Conservation (phyloP, 257 asterid species). For the Paraleonurus japonicus region DNA sequence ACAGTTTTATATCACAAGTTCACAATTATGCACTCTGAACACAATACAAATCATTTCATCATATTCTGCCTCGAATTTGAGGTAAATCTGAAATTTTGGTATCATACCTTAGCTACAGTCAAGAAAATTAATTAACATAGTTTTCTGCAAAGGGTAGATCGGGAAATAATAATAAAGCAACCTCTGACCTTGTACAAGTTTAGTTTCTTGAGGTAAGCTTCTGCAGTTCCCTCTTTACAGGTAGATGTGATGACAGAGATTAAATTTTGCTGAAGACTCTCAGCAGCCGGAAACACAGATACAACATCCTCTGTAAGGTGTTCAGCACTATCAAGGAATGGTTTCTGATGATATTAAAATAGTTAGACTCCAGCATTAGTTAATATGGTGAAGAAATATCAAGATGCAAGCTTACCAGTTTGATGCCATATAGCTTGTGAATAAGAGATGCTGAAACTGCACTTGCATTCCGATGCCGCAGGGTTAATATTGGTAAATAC, state of each 20-base stretch:
- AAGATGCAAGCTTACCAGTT: slow-evolving; percentile 60
- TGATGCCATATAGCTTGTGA: slow-evolving; percentile 88
- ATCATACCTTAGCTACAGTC: not conserved
- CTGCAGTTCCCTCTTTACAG: slow-evolving; percentile 82
- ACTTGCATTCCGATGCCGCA: slow-evolving; percentile 70
- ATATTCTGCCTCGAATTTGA: not conserved
- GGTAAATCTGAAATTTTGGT: not conserved
- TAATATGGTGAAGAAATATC: slow-evolving; percentile 14
- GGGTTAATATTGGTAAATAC: slow-evolving; percentile 73
- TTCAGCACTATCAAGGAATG: slow-evolving; percentile 81
- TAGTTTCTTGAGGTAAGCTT: slow-evolving; percentile 65
- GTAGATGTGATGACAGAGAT: slow-evolving; percentile 58
- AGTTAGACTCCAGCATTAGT: slow-evolving; percentile 29
- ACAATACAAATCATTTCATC: not conserved
- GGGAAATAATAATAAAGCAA: not conserved
- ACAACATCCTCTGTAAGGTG: slow-evolving; percentile 95
- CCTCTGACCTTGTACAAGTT: slow-evolving; percentile 68
- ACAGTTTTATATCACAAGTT: not conserved
- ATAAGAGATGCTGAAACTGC: slow-evolving; percentile 85
- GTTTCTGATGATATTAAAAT: slow-evolving; percentile 58
- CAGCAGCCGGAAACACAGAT: slow-evolving; percentile 93
- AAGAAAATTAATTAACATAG: slow-evolving; percentile 5
- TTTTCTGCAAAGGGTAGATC: not conserved
- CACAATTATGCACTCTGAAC: not conserved
- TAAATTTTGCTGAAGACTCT: slow-evolving; percentile 74